A percentile compares a stretch with the other conserved stretches of the same genome.
Evolutionary conservation across 441 rosid species (phyloP).

Genomic region (Euphorbia corollata): DNA sequence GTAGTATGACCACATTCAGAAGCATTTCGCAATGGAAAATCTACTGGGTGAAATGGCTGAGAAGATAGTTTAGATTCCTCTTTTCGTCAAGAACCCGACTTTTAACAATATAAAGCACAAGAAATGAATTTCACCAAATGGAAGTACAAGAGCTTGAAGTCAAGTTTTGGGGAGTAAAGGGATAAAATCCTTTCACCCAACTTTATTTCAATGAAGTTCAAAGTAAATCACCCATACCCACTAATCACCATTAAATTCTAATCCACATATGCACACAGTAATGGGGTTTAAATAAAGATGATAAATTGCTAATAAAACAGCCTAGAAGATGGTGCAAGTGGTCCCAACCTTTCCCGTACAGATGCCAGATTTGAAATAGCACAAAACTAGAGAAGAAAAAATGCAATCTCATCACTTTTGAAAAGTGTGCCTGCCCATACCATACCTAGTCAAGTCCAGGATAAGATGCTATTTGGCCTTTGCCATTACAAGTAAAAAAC

Average conservation of each 20-base stretch:
- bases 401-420: conserved; percentile 23
- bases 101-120: neutral
- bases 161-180: neutral
- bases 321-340: conserved; percentile 14
- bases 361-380: conserved; percentile 21
- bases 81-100: neutral
- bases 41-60: neutral
- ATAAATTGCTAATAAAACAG: conserved; percentile 11
- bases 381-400: conserved; percentile 2
- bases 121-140: neutral
- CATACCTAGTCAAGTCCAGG: conserved; percentile 23
- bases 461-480: conserved; percentile 32
- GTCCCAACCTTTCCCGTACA: conserved; percentile 16
- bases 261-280: neutral
- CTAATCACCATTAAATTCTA: conserved; percentile 1
- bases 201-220: conserved; percentile 4
- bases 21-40: neutral
- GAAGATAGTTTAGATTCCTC: neutral
- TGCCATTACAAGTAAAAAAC: conserved; percentile 19
- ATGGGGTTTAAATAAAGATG: conserved; percentile 1
- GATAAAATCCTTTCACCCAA: neutral
- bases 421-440: conserved; percentile 38
- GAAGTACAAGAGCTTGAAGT: neutral
- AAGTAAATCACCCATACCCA: neutral
- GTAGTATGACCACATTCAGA: neutral